Base-by-base conservation (phyloP, 495 filamentous ascomycete genomes). In the Penicillium arizonense region DNA sequence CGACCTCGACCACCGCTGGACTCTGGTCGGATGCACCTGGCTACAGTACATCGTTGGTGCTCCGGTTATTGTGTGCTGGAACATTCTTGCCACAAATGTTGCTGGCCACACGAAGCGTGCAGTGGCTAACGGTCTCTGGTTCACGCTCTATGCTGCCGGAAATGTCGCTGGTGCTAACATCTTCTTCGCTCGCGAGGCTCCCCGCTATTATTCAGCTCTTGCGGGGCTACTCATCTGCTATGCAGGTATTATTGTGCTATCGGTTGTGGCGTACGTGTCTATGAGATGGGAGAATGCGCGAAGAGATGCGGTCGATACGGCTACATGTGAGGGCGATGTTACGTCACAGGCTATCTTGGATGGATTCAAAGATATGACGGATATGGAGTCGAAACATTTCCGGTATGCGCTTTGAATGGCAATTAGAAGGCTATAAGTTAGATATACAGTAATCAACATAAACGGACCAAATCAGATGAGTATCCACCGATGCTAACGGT, bases 61-160 rank as follows among this genome's bases (percentile, higher is more conserved):
- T 2, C 75, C 77, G 0, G 68, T 80, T 32, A 82, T 85, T 11
- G 70, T 81, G 1, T 65, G 80, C 1, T 75, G 84, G 51, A 78
- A 77, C n/a, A 50, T 85, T 3, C 79, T 85, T 12, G 73, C 73
- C 0, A 81, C 75, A 7, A 87, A 88, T 47, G 72, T 87, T 2
- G 81, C 81, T 1, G 84, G 84, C 8, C 86, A 86, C 63, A 87
- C 84, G 8, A 88, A 88, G 61, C 82, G 86, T 44, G 72, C 73
- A 1, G 55, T 76, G 14, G 71, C 74, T 5, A 75, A 71, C 43
- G 76, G 74, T 5, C 39, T 73, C 0, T 74, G 64, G 65, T 68
- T 71, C 49, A 59, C 62, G 1, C 20, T 70, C 0, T 76, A 73
- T 44, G 68, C 67, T 0, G 69, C 60, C 6, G 73, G 71, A 0